Conservation (phyloP, 371 early-diverging fungal genomes). For the Gilbertella persicaria region DNA sequence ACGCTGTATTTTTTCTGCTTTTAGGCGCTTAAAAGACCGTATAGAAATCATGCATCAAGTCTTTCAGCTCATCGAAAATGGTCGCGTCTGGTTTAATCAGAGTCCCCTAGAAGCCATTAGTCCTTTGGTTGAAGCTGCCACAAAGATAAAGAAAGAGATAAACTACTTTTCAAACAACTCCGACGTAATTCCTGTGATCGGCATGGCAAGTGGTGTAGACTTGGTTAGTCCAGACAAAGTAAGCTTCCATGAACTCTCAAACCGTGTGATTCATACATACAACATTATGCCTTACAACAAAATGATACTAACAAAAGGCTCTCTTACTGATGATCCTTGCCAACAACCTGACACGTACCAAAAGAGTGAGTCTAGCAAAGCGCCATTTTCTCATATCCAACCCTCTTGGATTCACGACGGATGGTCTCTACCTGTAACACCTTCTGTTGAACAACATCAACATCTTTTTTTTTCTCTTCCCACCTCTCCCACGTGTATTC, state of each 20-base stretch:
- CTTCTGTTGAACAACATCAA: neutral
- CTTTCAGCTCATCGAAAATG: constrained; percentile 21
- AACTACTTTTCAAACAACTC: neutral
- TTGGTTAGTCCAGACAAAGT: constrained; percentile 1
- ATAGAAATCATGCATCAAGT: constrained; percentile 22
- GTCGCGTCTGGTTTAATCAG: constrained; percentile 14
- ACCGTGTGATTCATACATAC: constrained; percentile 1
- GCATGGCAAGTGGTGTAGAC: neutral
- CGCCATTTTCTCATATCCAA: constrained; percentile 9
- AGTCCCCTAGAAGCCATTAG: constrained; percentile 10
- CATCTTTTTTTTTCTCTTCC: constrained; percentile 13
- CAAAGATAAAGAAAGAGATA: neutral
- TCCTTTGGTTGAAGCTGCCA: constrained; percentile 5
- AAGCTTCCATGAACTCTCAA: neutral
- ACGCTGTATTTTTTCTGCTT: constrained; percentile 24
- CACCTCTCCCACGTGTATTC: constrained; percentile 17
- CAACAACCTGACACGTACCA: neutral
- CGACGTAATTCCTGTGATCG: constrained; percentile 1
- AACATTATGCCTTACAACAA: constrained; percentile 13
- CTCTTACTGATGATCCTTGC: neutral
- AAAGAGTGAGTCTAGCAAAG: too few species aligned
- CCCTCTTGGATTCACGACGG: constrained; percentile 9
- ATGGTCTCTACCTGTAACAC: constrained; percentile 21
- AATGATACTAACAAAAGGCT: too few species aligned
- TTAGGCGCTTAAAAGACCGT: constrained; percentile 18